phyloP scores from a whole-genome alignment of 1,284 basidiomycete genomes.

The Exobasidium cylindrosporum region DNA sequence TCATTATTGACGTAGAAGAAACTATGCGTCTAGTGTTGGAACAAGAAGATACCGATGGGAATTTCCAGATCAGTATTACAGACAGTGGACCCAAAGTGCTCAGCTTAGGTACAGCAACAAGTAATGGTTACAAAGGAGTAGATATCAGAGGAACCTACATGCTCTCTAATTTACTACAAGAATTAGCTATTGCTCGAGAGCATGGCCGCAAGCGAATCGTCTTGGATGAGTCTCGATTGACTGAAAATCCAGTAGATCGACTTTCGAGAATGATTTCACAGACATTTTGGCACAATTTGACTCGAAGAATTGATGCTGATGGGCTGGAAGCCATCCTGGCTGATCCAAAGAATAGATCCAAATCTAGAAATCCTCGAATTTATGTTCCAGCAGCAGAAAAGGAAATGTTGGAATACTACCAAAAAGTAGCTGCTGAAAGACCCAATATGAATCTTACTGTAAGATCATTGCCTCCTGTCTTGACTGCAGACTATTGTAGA shows the following conservation, averaged over 20 bases:
- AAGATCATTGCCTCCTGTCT: slow-evolving; percentile 80
- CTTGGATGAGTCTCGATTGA: slow-evolving; percentile 90
- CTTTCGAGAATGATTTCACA: slow-evolving; percentile 96
- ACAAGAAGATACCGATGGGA: slow-evolving; percentile 95
- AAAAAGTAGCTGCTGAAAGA: slow-evolving; percentile 57
- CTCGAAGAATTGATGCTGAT: slow-evolving; percentile 91
- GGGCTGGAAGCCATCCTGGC: slow-evolving; percentile 93
- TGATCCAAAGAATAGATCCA: slow-evolving; percentile 75
- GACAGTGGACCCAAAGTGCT: slow-evolving; percentile 96
- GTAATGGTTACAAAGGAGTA: slow-evolving; percentile 78
- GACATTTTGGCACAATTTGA: slow-evolving; percentile 97
- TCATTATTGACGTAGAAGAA: slow-evolving; percentile 97
- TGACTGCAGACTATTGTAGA: slow-evolving; percentile 85
- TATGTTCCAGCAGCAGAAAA: slow-evolving; percentile 90
- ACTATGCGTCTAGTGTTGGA: slow-evolving; percentile 93
- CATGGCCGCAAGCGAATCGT: slow-evolving; percentile 92
- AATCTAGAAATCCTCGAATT: slow-evolving; percentile 67
- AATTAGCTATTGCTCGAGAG: slow-evolving; percentile 93
- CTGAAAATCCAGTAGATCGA: slow-evolving; percentile 94
- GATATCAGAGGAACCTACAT: slow-evolving; percentile 80
- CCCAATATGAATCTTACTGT: slow-evolving; percentile 83
- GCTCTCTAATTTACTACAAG: slow-evolving; percentile 97
- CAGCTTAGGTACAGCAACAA: slow-evolving; percentile 89
- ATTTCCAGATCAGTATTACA: slow-evolving; percentile 88
- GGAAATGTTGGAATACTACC: slow-evolving; percentile 89